Evolutionary conservation across 2,329 filamentous ascomycete genomes (phyloP), one percentile per base, ranked within the genome.

Genomic region (Diaporthe citriasiana): DNA sequence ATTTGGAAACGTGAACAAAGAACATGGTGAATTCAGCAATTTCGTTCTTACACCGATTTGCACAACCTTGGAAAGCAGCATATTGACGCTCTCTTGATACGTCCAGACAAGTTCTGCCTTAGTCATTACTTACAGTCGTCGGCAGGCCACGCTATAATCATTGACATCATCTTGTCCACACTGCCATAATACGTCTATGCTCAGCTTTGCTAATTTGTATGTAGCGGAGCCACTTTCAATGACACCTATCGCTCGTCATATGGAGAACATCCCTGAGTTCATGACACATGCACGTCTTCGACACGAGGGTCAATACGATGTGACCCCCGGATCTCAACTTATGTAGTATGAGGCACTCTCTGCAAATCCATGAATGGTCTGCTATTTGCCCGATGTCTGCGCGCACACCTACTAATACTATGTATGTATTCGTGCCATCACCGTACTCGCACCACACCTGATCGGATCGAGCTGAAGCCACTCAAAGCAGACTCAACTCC

Each of bases 151-250:
- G 19, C 45, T 25, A 25, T 10, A 27, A 22, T 13, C 12, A 38
- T 8, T 25, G 19, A 6, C 63, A 38, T 40, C 33, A 35, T 38
- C 15, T 51, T 50, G 25, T 13, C 45, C 22, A 25, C 45, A 38
- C 17, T 56, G 19, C 6, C 30, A 9, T 30, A 8, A 50, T 33
- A 66, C 6, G 42, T 38, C 27, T n/a, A 33, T 45, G 57, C 38
- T 45, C 10, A 12, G 22, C 13, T 30, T 15, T 50, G 60, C 2
- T 33, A 30, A 66, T 13, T 25, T 51, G 4, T 19, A n/a, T 38
- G 45, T 19, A 66, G 45, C 30, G 45, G 45, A 22, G 45, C 63
- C 63, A 66, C 30, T 51, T 66, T 27, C 63, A 38, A 66, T 66
- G 45, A 40, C 13, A 66, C 45, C 22, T 27, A 19, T n/a, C 12